Base-by-base conservation (phyloP, 495 filamentous ascomycete genomes). In the Hypoxylon fuscum region DNA sequence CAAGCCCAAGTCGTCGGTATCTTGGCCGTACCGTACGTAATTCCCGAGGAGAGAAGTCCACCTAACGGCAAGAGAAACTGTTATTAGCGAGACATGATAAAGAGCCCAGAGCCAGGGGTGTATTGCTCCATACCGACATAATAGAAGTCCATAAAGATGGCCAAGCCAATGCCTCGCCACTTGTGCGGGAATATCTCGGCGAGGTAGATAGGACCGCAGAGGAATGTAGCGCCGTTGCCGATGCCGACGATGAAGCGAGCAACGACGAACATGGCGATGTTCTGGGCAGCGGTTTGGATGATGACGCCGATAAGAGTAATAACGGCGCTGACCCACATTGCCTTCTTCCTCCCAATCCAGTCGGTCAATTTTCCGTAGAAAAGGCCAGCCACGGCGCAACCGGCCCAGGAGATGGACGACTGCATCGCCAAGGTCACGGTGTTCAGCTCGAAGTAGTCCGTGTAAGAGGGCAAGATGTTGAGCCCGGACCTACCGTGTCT, bases 261-360 rank as follows among this genome's bases (percentile, higher is more conserved):
- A 11, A 53, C 60, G 48, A 70, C 50, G 48, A 81, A 81, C 79
- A 80, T 83, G 18, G 68, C 70, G n/a, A 80, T 68, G 47, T 73
- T 78, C 37, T 74, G 62, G 20, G 80, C 77, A 1, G 72, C 76
- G 14, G 77, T 66, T 56, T 85, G 83, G 0, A 86, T 71, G 17
- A 76, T 72, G 41, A 77, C 74, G 21, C 83, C 83, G 14, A 82
- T 42, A 11, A 81, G 71, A 78, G 84, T 84, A 62, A 85, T 80
- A 2, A 76, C 15, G 20, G 83, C 79, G 47, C 84, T 83, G 55
- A 80, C 76, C 35, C 84, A 72, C 31, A 87, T 77, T 37, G 80
- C 81, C 61, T 75, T 62, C 25, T 83, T 76, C 41, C 84, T 77
- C 32, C 84, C 84, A 22, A 61, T 47, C 27, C 54, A 23, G 54